Evolutionary conservation across 768 basidiomycete genomes (phyloP).

Genomic region (Collybia sordida): DNA sequence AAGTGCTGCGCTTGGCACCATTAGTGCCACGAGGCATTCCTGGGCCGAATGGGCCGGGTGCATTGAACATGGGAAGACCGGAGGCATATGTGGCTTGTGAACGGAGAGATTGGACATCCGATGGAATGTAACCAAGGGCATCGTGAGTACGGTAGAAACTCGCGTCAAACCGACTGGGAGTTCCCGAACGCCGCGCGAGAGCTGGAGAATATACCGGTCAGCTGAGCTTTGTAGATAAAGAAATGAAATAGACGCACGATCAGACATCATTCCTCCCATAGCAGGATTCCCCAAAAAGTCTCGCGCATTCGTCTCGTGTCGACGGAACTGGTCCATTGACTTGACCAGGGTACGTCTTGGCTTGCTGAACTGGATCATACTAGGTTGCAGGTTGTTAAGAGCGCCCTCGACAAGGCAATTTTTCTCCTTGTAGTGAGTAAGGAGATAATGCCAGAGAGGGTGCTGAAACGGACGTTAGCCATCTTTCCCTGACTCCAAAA

Average conservation of each 20-base stretch:
- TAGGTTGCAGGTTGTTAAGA: constrained; percentile 91
- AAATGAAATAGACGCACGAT: constrained; percentile 41
- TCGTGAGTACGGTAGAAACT: constrained; percentile 96
- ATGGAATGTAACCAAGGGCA: constrained; percentile 89
- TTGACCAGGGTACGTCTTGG: constrained; percentile 87
- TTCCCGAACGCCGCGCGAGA: constrained; percentile 72
- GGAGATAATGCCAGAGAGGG: constrained; percentile 95
- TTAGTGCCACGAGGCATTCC: constrained; percentile 62
- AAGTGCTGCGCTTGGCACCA: constrained; percentile 72
- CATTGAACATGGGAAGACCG: constrained; percentile 81
- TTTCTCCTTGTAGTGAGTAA: constrained; percentile 99
- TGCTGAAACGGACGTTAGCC: constrained; percentile 55
- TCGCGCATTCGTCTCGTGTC: constrained; percentile 88
- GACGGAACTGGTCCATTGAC: constrained; percentile 90
- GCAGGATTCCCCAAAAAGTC: constrained; percentile 59
- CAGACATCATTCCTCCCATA: constrained; percentile 39
- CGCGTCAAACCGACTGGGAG: constrained; percentile 93
- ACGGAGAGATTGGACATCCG: constrained; percentile 92
- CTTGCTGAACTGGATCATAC: constrained; percentile 99
- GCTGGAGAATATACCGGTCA: constrained; percentile 18
- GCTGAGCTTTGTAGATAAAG: constrained; percentile 2
- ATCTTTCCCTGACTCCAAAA: constrained; percentile 1
- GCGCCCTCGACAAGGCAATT: constrained; percentile 93
- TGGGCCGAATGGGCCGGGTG: constrained; percentile 68
- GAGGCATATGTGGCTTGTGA: constrained; percentile 97